These are phyloP conservation scores for Urostyla sp. DNA, from an alignment of 73 alveolate species.

Conservation along the genomic window DNA sequence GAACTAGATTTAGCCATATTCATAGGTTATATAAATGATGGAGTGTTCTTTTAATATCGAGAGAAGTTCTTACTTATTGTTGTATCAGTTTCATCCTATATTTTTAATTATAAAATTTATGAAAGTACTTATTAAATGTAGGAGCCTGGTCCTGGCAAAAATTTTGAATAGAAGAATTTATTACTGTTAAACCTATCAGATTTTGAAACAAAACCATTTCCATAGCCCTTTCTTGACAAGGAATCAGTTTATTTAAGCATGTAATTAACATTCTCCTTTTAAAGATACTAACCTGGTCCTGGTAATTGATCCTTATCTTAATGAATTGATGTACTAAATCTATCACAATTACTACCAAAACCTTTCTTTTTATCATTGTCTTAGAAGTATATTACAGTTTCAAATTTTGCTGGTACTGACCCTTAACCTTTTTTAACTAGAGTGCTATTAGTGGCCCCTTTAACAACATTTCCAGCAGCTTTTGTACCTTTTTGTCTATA, in stretches of 20 bases:
- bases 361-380: slow-evolving; percentile 29
- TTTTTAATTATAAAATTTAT: too few species aligned
- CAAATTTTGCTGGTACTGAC: slow-evolving; percentile 68
- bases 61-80: too few species aligned
- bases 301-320: slow-evolving; percentile 32
- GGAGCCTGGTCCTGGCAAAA: slow-evolving; percentile 71
- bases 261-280: neutral
- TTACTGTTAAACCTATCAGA: slow-evolving; percentile 57
- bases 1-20: too few species aligned
- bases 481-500: slow-evolving; percentile 65
- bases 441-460: slow-evolving; percentile 62
- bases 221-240: slow-evolving; percentile 66
- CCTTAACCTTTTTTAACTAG: slow-evolving; percentile 44
- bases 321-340: slow-evolving; percentile 18
- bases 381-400: slow-evolving; percentile 53
- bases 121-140: too few species aligned
- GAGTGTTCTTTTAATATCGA: too few species aligned
- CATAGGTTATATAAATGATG: too few species aligned
- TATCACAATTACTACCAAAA: slow-evolving; percentile 66
- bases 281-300: slow-evolving; percentile 66
- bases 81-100: too few species aligned
- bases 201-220: slow-evolving; percentile 69
- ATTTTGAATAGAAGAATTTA: slow-evolving; percentile 21
- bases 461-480: slow-evolving; percentile 46
- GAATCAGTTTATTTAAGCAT: slow-evolving; percentile 52